phyloP scores from a whole-genome alignment of 2,329 filamentous ascomycete species.

The Coleophoma crateriformis region DNA sequence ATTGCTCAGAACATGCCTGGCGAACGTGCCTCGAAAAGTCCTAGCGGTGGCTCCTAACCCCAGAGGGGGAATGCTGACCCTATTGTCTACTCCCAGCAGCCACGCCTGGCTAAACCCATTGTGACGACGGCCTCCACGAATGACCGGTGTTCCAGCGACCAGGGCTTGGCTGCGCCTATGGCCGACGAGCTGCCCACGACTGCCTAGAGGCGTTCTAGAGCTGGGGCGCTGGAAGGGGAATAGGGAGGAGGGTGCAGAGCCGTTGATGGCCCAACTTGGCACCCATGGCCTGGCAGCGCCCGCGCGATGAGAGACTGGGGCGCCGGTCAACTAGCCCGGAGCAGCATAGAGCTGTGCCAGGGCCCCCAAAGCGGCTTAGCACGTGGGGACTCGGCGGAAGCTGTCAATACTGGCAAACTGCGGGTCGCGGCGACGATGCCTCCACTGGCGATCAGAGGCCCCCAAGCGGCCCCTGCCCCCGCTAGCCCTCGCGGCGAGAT shows the following conservation, averaged over 20 bases:
- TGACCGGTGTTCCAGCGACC: not conserved
- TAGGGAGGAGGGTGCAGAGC: conserved; percentile 6
- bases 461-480: not conserved
- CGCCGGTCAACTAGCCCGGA: conserved; percentile 1
- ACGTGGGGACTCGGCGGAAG: conserved; percentile 9
- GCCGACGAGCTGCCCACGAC: not conserved
- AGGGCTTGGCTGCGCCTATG: not conserved
- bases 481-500: not conserved
- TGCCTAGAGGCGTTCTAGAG: no score
- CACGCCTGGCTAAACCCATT: conserved; percentile 7
- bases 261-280: conserved; percentile 12
- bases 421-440: not conserved
- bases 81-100: no score
- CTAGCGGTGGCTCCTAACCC: conserved; percentile 7
- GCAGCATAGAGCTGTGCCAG: conserved; percentile 15
- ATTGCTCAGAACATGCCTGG: conserved; percentile 8
- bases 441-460: not conserved
- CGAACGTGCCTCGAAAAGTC: conserved; percentile 5
- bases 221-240: no score
- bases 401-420: conserved; percentile 16
- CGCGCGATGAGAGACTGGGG: conserved; percentile 10
- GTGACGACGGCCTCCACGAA: not conserved
- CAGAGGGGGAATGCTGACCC: no score
- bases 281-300: conserved; percentile 4
- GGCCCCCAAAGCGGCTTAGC: conserved; percentile 13